Conservation (phyloP, 805 yeast species). For the Monosporozyma servazzii region DNA sequence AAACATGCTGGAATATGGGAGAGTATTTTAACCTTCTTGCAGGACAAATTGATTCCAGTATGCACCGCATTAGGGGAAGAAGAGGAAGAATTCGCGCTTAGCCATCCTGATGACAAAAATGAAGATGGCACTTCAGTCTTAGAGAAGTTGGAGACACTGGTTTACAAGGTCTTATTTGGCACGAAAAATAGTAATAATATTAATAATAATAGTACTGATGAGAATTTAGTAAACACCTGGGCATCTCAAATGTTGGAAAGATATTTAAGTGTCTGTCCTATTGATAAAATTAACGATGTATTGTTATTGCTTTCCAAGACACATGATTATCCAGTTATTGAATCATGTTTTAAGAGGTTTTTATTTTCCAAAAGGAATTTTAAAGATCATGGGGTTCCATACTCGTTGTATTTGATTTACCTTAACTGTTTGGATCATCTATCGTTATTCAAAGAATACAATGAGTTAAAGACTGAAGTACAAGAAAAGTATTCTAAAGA, state of each 20-base stretch:
- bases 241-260: slow-evolving; percentile 18
- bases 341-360: slow-evolving; percentile 9
- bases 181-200: not conserved
- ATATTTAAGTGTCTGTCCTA: slow-evolving; percentile 17
- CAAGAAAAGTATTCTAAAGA: slow-evolving; percentile 48
- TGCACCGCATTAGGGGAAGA: not conserved
- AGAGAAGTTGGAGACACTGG: slow-evolving; percentile 9
- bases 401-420: slow-evolving; percentile 10
- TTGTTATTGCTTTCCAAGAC: slow-evolving; percentile 12
- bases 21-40: slow-evolving; percentile 13
- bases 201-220: not conserved
- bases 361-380: slow-evolving; percentile 6
- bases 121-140: slow-evolving; percentile 7
- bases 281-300: slow-evolving; percentile 6
- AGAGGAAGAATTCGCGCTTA: not conserved
- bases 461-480: slow-evolving; percentile 13
- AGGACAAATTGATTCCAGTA: slow-evolving; percentile 12
- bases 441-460: slow-evolving; percentile 21
- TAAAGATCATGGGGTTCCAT: slow-evolving; percentile 6
- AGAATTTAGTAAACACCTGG: slow-evolving; percentile 13
- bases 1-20: slow-evolving; percentile 23
- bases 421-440: slow-evolving; percentile 9
- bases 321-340: slow-evolving; percentile 12
- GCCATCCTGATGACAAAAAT: not conserved
- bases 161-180: slow-evolving; percentile 8